Evolutionary conservation across 805 yeast genomes (phyloP).

Genomic region (Schwanniomyces polymorphus): DNA sequence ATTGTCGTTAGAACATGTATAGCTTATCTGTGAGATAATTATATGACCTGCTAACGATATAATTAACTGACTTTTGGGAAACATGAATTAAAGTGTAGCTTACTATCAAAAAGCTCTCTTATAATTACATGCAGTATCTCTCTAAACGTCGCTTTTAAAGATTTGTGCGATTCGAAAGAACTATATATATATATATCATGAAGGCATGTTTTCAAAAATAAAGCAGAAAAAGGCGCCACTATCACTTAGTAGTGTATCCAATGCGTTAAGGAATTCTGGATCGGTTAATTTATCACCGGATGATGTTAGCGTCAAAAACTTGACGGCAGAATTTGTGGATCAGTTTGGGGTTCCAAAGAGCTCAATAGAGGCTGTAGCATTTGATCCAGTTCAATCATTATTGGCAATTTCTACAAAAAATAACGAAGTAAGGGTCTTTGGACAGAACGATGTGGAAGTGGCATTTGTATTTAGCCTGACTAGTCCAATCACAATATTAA

Average conservation of each 20-base stretch:
- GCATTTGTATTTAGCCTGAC: slow-evolving; percentile 54
- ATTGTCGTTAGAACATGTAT: no score
- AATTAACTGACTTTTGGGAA: no score
- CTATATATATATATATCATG: neutral
- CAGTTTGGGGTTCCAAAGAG: slow-evolving; percentile 52
- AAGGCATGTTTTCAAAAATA: slow-evolving; percentile 34
- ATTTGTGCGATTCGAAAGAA: no score
- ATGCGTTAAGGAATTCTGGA: slow-evolving; percentile 37
- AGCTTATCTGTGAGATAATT: no score
- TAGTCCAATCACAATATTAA: slow-evolving; percentile 52
- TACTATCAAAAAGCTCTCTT: no score
- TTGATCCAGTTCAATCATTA: slow-evolving; percentile 86
- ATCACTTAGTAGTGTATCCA: slow-evolving; percentile 41
- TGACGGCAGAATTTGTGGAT: slow-evolving; percentile 24
- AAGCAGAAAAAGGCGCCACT: slow-evolving; percentile 43
- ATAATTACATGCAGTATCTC: no score
- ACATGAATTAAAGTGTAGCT: no score
- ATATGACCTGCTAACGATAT: no score
- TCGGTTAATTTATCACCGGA: slow-evolving; percentile 28
- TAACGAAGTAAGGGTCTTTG: slow-evolving; percentile 76
- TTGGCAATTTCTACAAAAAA: slow-evolving; percentile 75
- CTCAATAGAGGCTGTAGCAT: slow-evolving; percentile 64
- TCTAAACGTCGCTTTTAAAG: no score
- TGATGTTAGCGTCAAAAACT: slow-evolving; percentile 29
- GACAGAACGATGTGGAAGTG: slow-evolving; percentile 78